Base-by-base conservation (phyloP, 306 rosid genomes). In the Vigna trinervia region DNA sequence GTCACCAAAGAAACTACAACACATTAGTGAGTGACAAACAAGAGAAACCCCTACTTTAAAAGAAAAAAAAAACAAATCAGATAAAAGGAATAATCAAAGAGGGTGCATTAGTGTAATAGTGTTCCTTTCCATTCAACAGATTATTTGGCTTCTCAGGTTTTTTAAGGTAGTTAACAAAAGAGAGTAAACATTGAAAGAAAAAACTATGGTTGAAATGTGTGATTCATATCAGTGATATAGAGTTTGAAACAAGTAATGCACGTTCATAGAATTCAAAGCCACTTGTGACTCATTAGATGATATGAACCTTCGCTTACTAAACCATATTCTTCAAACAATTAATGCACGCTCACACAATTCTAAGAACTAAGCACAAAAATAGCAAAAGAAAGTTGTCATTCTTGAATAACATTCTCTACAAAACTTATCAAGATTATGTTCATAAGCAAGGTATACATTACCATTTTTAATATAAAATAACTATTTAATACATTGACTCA, bases 381-480 rank as follows among this genome's bases (percentile, higher is more conserved):
- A 62, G n/a, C 23, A 62, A 62, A 36, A 62, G 26, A 62, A 62
- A 34, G 14, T 1, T 8, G 26, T 23, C 8, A 12, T 57, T 10
- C 63, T 36, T 34, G 69, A 7, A 62, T 62, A 63, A 17, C 11
- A 64, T 64, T 64, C 51, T 38, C 52, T 65, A 41, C 52, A 5
- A 15, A 3, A 65, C 36, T 65, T 65, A 41, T 39, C 70, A 8
- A 64, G 70, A 64, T 8, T 19, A 10, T 1, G 5, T 12, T 65
- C 52, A 41, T 41, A 41, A 39, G 43, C 26, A 65, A 65, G 17
- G 32, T 11, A 41, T 41, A 41, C 17, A 41, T 38, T 10, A 2
- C 20, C 19, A 41, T 19, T 65, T 63, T 64, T 17, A 36, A 39
- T 38, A 38, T 17, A 38, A 64, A 64, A 38, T 38, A 38, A 63